A percentile compares a stretch with the other conserved stretches of the same genome.
phyloP scores from a whole-genome alignment of 306 rosid species.

The Ziziphus jujuba region DNA sequence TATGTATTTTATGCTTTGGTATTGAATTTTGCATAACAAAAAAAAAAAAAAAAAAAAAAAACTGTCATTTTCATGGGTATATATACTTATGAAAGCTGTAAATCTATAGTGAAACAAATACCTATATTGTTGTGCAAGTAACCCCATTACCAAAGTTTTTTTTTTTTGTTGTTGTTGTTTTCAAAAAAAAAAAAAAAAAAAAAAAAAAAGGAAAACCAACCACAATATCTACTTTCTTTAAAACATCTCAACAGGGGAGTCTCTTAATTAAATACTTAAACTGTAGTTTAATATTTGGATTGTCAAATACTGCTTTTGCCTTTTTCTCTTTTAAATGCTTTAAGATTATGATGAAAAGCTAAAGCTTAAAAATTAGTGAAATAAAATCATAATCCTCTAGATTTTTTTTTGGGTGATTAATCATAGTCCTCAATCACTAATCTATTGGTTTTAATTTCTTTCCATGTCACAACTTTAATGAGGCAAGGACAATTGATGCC shows the following conservation, averaged over 20 bases:
- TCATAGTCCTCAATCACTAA: constrained; percentile 13
- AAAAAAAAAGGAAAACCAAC: not conserved
- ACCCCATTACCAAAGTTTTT: constrained; percentile 30
- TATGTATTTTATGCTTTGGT: too few relatives aligned
- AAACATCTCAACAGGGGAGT: constrained; percentile 7
- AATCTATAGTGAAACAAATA: constrained; percentile 27
- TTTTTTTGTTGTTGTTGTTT: too few relatives aligned
- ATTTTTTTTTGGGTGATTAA: constrained; percentile 29
- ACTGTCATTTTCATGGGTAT: constrained; percentile 2
- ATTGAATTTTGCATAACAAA: not conserved
- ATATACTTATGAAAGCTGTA: constrained; percentile 20
- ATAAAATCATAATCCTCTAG: constrained; percentile 43
- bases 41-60: too few relatives aligned
- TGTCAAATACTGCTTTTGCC: constrained; percentile 9
- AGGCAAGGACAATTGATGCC: constrained; percentile 37
- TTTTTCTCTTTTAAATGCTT: not conserved
- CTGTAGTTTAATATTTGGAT: not conserved
- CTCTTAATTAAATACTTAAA: constrained; percentile 5
- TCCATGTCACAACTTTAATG: constrained; percentile 31
- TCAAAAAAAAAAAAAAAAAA: too few relatives aligned
- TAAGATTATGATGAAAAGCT: constrained; percentile 29
- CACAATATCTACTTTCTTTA: constrained; percentile 25
- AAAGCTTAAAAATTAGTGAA: constrained; percentile 36
- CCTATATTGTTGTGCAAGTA: constrained; percentile 47
- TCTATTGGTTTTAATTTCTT: constrained; percentile 15